Percentiles rank a stretch among this genome's conserved stretches.
Conservation (phyloP, 345 rosid species). For the Gossypium australe region DNA sequence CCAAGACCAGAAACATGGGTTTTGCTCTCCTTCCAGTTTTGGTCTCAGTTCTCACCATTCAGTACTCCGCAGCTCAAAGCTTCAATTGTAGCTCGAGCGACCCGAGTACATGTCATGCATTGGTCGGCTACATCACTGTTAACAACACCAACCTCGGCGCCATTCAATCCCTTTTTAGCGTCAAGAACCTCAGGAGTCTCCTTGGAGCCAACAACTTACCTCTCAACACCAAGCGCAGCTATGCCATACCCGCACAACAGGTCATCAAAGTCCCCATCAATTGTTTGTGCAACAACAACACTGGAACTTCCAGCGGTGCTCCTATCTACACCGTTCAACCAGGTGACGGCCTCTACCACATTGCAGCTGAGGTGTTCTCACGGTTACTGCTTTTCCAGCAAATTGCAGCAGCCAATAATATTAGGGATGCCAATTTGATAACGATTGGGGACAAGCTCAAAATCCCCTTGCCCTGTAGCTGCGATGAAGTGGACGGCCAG, state of each 20-base stretch:
- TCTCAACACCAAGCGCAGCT: conserved; percentile 23
- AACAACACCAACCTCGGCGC: conserved; percentile 39
- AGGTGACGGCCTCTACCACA: conserved; percentile 32
- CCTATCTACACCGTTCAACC: conserved; percentile 44
- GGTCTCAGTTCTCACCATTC: background rate
- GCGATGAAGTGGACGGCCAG: conserved; percentile 39
- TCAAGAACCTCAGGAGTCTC: conserved; percentile 35
- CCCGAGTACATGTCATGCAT: conserved; percentile 28
- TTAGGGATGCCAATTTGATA: conserved; percentile 22
- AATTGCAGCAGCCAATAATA: conserved; percentile 32
- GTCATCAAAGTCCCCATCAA: conserved; percentile 48
- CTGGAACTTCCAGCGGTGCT: conserved; percentile 35
- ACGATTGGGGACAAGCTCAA: conserved; percentile 27
- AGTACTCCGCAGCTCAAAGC: background rate
- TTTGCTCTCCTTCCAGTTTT: background rate
- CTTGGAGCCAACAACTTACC: conserved; percentile 55
- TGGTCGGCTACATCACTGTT: conserved; percentile 47
- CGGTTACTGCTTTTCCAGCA: conserved; percentile 18
- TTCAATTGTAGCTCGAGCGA: conserved; percentile 43
- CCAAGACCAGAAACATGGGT: background rate
- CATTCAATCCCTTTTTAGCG: conserved; percentile 45
- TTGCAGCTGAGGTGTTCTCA: conserved; percentile 34
- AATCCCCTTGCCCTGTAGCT: conserved; percentile 74
- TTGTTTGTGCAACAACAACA: conserved; percentile 52
- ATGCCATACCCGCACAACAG: conserved; percentile 13